phyloP scores from a whole-genome alignment of 2,329 filamentous ascomycete species.

The Ceratocystiopsis brevicomis region DNA sequence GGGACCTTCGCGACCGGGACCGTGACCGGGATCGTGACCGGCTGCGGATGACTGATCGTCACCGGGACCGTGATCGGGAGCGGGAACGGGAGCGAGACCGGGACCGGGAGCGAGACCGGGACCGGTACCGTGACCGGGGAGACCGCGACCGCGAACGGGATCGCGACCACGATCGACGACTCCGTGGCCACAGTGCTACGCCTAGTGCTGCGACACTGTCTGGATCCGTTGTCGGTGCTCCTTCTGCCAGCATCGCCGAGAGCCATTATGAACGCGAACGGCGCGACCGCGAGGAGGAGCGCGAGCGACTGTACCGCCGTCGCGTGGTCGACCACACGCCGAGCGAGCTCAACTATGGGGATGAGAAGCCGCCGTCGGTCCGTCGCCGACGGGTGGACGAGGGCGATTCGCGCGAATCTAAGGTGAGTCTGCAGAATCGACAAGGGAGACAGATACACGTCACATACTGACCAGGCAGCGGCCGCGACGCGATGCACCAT shows the following conservation, averaged over 20 bases:
- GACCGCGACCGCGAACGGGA: constrained; percentile 15
- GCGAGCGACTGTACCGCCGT: constrained; percentile 72
- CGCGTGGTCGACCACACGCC: constrained; percentile 48
- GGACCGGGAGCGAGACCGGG: constrained; percentile 16
- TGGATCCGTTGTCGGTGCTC: no score
- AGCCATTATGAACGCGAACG: constrained; percentile 70
- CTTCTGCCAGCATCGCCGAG: constrained; percentile 22
- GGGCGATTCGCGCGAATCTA: constrained; percentile 47
- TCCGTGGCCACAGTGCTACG: constrained; percentile 24
- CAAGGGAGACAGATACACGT: no score
- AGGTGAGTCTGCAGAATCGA: constrained; percentile 23
- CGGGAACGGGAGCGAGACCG: constrained; percentile 18
- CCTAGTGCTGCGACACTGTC: no score
- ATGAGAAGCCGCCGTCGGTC: constrained; percentile 40
- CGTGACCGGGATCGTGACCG: constrained; percentile 15
- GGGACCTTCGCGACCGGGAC: constrained; percentile 14
- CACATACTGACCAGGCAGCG: no score
- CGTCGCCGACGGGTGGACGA: constrained; percentile 64
- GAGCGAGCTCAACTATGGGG: constrained; percentile 83
- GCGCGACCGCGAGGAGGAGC: constrained; percentile 72
- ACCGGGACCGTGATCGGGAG: constrained; percentile 15
- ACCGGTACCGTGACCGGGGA: constrained; percentile 16
- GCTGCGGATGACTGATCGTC: constrained; percentile 9
- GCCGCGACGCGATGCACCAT: no score
- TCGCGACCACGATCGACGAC: constrained; percentile 17